Percentiles rank a stretch among this genome's conserved stretches.
phyloP scores from a whole-genome alignment of 805 yeast genomes.

The Metahyphopichia silvanorum region DNA sequence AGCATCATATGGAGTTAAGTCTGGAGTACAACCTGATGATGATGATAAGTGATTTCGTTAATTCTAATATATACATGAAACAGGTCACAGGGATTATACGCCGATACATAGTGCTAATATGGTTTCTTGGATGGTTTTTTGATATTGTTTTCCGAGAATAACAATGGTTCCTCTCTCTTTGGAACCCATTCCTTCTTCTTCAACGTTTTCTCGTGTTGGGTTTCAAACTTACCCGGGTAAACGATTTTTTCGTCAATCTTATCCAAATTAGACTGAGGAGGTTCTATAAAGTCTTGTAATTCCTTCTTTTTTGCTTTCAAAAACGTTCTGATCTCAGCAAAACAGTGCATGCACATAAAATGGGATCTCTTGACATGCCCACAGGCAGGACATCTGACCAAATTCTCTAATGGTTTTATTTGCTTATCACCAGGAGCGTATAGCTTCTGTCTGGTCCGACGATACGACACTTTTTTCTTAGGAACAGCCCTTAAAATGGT shows the following conservation, averaged over 20 bases:
- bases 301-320: slow-evolving; percentile 56
- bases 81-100: too few species aligned
- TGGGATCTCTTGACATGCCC: slow-evolving; percentile 90
- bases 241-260: slow-evolving; percentile 60
- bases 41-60: too few species aligned
- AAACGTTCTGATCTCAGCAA: slow-evolving; percentile 68
- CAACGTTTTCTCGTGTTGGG: slow-evolving; percentile 26
- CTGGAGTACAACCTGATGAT: too few species aligned
- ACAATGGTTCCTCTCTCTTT: slow-evolving; percentile 38
- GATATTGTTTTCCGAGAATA: slow-evolving; percentile 25
- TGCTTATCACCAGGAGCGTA: slow-evolving; percentile 83
- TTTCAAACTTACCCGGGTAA: slow-evolving; percentile 68
- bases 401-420: slow-evolving; percentile 65
- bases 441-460: slow-evolving; percentile 78
- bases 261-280: slow-evolving; percentile 46
- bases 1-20: too few species aligned
- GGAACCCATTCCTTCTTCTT: slow-evolving; percentile 44
- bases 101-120: too few species aligned
- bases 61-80: too few species aligned
- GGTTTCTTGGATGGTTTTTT: too few species aligned
- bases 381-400: slow-evolving; percentile 93
- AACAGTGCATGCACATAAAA: slow-evolving; percentile 90
- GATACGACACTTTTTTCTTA: slow-evolving; percentile 87
- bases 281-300: slow-evolving; percentile 20
- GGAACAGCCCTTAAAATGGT: slow-evolving; percentile 79